Evolutionary conservation across 2,329 filamentous ascomycete species (phyloP).

Genomic region (Parastagonospora avenae): DNA sequence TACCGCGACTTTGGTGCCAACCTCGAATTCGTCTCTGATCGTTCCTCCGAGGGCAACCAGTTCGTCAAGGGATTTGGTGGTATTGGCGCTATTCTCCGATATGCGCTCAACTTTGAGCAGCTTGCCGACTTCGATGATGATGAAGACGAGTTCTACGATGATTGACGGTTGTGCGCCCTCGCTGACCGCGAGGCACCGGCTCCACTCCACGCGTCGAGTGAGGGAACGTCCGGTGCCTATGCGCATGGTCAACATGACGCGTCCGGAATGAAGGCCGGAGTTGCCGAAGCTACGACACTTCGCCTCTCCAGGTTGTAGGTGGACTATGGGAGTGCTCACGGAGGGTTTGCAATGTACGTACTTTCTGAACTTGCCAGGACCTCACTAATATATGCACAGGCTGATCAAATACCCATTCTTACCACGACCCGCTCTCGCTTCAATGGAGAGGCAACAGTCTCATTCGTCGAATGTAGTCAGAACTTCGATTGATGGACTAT

Average conservation of each 20-base stretch:
- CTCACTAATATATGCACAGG: constrained; percentile 20
- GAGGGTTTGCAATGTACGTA: constrained; percentile 43
- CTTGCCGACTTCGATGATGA: constrained; percentile 81
- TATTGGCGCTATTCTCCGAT: constrained; percentile 94
- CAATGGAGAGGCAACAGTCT: constrained; percentile 40
- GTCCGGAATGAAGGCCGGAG: constrained; percentile 33
- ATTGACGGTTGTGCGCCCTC: constrained; percentile 93
- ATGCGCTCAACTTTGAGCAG: constrained; percentile 99
- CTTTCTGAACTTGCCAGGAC: not conserved
- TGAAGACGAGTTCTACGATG: constrained; percentile 88
- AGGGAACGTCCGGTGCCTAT: constrained; percentile 60
- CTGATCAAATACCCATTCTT: constrained; percentile 45
- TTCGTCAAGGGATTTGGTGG: constrained; percentile 99
- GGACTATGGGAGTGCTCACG: constrained; percentile 38
- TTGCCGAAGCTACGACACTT: constrained; percentile 38
- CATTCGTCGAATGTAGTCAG: constrained; percentile 12
- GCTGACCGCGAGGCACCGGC: constrained; percentile 82
- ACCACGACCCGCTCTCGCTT: constrained; percentile 44
- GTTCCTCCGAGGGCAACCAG: constrained; percentile 97
- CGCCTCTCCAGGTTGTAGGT: constrained; percentile 50
- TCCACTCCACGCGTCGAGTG: constrained; percentile 61
- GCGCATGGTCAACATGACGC: constrained; percentile 40
- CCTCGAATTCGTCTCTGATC: constrained; percentile 96
- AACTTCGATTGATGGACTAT: constrained; percentile 13
- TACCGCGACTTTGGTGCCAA: constrained; percentile 97